A percentile compares a stretch with the other conserved stretches of the same genome.
phyloP scores from a whole-genome alignment of 768 basidiomycete genomes.

The Leccinum aurantiacum region DNA sequence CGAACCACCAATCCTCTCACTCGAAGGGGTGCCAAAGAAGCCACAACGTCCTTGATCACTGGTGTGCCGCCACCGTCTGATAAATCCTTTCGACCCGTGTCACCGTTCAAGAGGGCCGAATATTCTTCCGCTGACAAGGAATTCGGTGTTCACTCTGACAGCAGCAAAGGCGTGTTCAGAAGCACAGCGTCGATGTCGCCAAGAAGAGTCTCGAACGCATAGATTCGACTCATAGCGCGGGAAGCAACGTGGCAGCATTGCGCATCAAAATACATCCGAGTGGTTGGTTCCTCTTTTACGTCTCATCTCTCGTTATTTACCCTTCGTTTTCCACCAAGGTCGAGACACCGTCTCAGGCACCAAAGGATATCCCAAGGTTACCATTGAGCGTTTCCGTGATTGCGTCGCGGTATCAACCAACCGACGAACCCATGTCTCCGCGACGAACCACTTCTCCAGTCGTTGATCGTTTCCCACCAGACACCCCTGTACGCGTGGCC shows the following conservation, averaged over 20 bases:
- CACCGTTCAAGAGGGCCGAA: no score
- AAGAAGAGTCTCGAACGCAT: slow-evolving; percentile 15
- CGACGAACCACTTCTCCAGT: no score
- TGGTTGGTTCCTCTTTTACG: slow-evolving; percentile 40
- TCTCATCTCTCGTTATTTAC: neutral
- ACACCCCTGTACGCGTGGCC: no score
- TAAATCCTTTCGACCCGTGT: no score
- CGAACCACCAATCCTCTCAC: neutral
- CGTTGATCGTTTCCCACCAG: no score
- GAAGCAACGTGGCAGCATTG: slow-evolving; percentile 48
- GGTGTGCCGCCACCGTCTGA: slow-evolving; percentile 8
- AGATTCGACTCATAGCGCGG: slow-evolving; percentile 51
- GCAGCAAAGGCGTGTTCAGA: slow-evolving; percentile 17
- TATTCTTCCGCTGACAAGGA: slow-evolving; percentile 30
- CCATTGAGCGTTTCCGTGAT: slow-evolving; percentile 64
- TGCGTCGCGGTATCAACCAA: slow-evolving; percentile 59
- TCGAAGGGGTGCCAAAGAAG: neutral
- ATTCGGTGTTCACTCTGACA: slow-evolving; percentile 31
- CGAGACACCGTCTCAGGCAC: slow-evolving; percentile 51
- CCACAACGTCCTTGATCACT: slow-evolving; percentile 24
- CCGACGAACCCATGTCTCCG: slow-evolving; percentile 37
- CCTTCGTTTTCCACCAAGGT: slow-evolving; percentile 37
- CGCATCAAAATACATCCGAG: no score
- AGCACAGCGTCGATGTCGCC: slow-evolving; percentile 33
- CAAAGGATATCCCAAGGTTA: slow-evolving; percentile 63